Base-by-base conservation (phyloP, 2,329 filamentous ascomycete species). In the Claviceps spartinae region DNA sequence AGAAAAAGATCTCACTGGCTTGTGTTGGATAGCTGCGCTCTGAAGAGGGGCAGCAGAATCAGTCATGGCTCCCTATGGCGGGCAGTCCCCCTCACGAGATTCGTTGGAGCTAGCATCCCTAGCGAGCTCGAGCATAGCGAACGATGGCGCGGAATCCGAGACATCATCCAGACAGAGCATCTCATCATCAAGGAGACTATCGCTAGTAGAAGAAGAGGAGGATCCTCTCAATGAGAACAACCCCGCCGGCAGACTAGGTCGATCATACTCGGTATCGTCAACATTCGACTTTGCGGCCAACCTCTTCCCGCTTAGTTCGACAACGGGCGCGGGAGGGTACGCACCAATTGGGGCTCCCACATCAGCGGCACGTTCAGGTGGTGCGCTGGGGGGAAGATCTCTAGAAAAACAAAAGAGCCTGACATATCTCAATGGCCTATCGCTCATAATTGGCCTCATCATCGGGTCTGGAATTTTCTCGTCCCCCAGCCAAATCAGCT, bases 381-480 rank as follows among this genome's bases (percentile, higher is more conserved):
- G 75, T 49, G 79, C 78, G 16, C 62, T 85, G 22, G 79, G 81
- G n/a, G 86, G 85, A 55, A 84, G 79, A n/a, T 88, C 85, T 42
- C 69, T 97, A 57, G 93, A 98, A 74, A 93, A 88, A 67, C 85
- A 95, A 72, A 98, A 98, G 73, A 95, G 87, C 14, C 71, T 98
- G 67, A 97, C 93, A 30, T 97, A 91, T 64, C 65, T 97, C 47
- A 98, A 98, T 67, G 93, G 93, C 1, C 69, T 98, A 53, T 94
- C 88, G 24, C 74, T 98, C 53, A 86, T 98, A 48, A 79, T 97
- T 48, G 91, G 93, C 1, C 70, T 98, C 57, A 94, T 97, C 59
- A 97, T 98, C 63, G 93, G 93, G 3, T 94, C 88, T 24, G 93
- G 91, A 14, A 96, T 98, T 62, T 98, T 97, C 69, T 94, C 88